Conservation (phyloP, 257 asterid species). For the Salvia splendens region DNA sequence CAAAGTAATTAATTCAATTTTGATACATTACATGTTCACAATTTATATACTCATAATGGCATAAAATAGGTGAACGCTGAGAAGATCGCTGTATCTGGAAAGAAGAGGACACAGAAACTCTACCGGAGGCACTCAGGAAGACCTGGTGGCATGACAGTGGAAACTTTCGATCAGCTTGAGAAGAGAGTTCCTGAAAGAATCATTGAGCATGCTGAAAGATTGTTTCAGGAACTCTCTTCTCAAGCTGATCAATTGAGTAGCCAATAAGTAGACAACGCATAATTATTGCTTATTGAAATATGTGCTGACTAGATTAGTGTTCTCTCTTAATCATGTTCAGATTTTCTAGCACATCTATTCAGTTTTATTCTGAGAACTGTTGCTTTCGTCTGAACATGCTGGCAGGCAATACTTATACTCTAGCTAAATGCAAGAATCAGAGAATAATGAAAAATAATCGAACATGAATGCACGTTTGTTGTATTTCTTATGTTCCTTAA, state of each 20-base stretch:
- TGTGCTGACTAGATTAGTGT: neutral
- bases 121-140: conserved; percentile 93
- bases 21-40: conserved; percentile 2
- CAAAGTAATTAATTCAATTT: neutral
- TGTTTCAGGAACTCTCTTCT: too few relatives aligned
- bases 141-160: conserved; percentile 95
- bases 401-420: neutral
- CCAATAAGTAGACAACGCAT: neutral
- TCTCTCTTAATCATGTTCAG: neutral
- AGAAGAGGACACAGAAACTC: conserved; percentile 80
- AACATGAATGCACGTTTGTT: neutral
- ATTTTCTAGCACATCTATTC: neutral
- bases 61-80: conserved; percentile 77
- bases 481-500: conserved; percentile 11
- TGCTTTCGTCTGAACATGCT: neutral
- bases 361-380: neutral
- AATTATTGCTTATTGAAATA: neutral
- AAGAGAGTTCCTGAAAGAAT: conserved; percentile 88
- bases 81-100: conserved; percentile 88
- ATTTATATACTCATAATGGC: conserved; percentile 19
- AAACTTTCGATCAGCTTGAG: conserved; percentile 92
- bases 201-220: conserved; percentile 97
- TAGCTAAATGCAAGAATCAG: too few relatives aligned
- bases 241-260: too few relatives aligned
- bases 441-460: neutral